Evolutionary conservation across 1,284 basidiomycete genomes (phyloP).

Genomic region (Sporisorium reilianum): DNA sequence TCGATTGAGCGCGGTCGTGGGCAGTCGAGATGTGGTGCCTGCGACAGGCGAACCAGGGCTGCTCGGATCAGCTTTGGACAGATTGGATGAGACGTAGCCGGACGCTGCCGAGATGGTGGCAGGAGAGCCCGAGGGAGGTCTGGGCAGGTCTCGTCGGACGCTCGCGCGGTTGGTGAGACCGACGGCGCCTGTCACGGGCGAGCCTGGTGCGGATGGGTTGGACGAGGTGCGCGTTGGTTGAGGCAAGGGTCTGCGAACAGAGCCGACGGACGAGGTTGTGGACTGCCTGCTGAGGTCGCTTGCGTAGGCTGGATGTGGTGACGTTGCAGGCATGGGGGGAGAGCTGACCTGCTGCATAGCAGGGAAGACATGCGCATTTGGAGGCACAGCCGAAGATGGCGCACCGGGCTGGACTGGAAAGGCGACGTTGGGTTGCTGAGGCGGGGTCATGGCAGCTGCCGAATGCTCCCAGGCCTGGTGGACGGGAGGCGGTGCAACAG

Average conservation of each 20-base stretch:
- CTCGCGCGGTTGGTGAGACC: conserved; percentile 33
- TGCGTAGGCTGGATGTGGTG: conserved; percentile 19
- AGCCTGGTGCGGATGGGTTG: conserved; percentile 38
- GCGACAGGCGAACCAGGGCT: conserved; percentile 31
- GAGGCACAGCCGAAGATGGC: conserved; percentile 1
- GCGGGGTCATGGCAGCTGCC: conserved; percentile 3
- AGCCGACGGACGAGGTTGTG: conserved; percentile 44
- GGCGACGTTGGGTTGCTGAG: conserved; percentile 13
- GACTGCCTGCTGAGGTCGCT: conserved; percentile 43
- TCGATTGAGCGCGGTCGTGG: conserved; percentile 39
- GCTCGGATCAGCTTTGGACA: conserved; percentile 17
- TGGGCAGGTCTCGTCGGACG: conserved; percentile 40
- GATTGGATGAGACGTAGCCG: conserved; percentile 20
- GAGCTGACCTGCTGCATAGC: conserved; percentile 16
- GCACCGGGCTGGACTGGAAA: conserved; percentile 17
- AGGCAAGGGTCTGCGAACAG: conserved; percentile 42
- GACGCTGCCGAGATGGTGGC: conserved; percentile 37
- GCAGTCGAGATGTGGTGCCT: conserved; percentile 29
- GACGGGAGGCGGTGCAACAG: conserved; percentile 6
- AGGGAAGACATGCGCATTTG: conserved; percentile 18
- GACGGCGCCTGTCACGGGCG: conserved; percentile 18
- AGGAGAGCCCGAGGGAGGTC: conserved; percentile 38
- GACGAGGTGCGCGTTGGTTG: conserved; percentile 46
- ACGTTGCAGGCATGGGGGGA: conserved; percentile 19
- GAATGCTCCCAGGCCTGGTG: conserved; percentile 26